Conservation (phyloP, 2,329 filamentous ascomycete species). For the Moelleriella libera region DNA sequence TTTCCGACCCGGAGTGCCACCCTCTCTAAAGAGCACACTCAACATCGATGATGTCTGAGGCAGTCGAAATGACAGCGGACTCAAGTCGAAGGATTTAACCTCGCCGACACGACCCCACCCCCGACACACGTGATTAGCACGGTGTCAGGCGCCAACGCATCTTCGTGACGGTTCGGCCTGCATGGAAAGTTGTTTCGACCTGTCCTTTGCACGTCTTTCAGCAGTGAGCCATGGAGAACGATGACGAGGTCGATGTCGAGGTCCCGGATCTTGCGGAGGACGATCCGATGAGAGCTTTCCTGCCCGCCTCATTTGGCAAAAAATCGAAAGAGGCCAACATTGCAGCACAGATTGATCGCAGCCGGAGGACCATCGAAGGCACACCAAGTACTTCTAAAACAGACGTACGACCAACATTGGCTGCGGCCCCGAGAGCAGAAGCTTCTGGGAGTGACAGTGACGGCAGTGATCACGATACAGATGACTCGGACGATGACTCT, state of each 20-base stretch:
- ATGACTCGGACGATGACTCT: slow-evolving; percentile 39
- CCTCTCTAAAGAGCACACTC: too few species aligned
- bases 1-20: too few species aligned
- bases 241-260: slow-evolving; percentile 45
- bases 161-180: neutral
- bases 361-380: slow-evolving; percentile 39
- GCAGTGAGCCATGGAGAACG: slow-evolving; percentile 36
- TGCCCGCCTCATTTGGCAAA: slow-evolving; percentile 79
- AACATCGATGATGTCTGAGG: too few species aligned
- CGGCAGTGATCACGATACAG: slow-evolving; percentile 23
- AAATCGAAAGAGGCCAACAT: slow-evolving; percentile 60
- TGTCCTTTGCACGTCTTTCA: slow-evolving; percentile 2
- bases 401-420: neutral
- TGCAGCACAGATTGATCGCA: slow-evolving; percentile 66
- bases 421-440: neutral
- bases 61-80: too few species aligned
- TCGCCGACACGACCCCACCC: too few species aligned
- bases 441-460: slow-evolving; percentile 6
- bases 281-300: slow-evolving; percentile 60
- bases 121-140: too few species aligned
- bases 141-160: neutral
- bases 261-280: slow-evolving; percentile 39
- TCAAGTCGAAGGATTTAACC: too few species aligned
- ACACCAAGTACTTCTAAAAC: neutral
- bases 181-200: too few species aligned